phyloP scores from a whole-genome alignment of 2,329 filamentous ascomycete genomes.

The Lachnellula suecica region DNA sequence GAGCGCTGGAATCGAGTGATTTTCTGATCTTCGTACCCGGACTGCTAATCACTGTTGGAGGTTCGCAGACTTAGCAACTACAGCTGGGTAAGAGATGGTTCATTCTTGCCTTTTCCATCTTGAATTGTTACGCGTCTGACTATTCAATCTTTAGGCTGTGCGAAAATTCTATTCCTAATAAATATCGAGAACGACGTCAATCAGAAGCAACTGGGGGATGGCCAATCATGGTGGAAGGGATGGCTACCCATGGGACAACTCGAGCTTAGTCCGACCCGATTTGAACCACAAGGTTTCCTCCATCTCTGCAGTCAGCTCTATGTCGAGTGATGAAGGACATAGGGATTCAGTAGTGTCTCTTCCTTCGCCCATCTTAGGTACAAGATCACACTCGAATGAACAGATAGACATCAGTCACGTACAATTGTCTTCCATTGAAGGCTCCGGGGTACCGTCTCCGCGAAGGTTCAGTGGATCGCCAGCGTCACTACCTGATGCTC shows the following conservation, averaged over 20 bases:
- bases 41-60: not conserved
- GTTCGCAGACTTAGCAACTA: not conserved
- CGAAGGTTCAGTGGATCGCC: constrained; percentile 12
- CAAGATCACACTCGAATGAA: constrained; percentile 15
- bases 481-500: constrained; percentile 17
- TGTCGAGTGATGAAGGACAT: constrained; percentile 9
- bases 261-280: not conserved
- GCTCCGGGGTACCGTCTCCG: constrained; percentile 9
- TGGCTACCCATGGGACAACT: constrained; percentile 20
- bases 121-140: too few species aligned
- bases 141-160: too few species aligned
- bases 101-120: too few species aligned
- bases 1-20: not conserved
- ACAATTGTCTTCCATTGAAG: constrained; percentile 14
- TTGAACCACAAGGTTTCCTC: constrained; percentile 5
- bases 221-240: constrained; percentile 19
- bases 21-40: not conserved
- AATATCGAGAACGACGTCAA: not conserved
- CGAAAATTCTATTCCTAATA: not conserved
- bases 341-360: constrained; percentile 21
- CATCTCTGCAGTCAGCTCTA: constrained; percentile 9
- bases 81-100: too few species aligned
- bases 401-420: constrained; percentile 28
- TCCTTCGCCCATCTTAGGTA: constrained; percentile 11
- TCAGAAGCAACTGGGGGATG: constrained; percentile 14